Evolutionary conservation across 305 asterid species (phyloP).

Genomic region (Rubia peregrina): DNA sequence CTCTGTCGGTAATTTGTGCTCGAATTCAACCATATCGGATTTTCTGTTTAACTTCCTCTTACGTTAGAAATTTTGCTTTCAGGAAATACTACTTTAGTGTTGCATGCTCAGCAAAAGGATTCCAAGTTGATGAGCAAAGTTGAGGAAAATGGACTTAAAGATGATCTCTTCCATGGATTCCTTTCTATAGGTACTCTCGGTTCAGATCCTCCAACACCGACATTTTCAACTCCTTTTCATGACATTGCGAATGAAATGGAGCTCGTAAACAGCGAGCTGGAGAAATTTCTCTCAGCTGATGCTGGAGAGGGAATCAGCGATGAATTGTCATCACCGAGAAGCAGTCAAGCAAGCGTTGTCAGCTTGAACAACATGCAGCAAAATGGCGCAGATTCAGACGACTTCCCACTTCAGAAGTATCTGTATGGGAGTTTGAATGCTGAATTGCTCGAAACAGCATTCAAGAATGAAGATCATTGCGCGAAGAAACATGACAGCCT

Average conservation of each 20-base stretch:
- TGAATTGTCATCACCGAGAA: conserved; percentile 42
- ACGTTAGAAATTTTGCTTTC: conserved; percentile 19
- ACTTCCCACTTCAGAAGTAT: conserved; percentile 62
- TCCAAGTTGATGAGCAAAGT: conserved; percentile 26
- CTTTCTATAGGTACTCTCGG: conserved; percentile 89
- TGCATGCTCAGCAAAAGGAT: conserved; percentile 24
- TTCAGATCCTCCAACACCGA: conserved; percentile 69
- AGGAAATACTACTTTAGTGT: conserved; percentile 37
- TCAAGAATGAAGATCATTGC: conserved; percentile 25
- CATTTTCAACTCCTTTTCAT: conserved; percentile 28
- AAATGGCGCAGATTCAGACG: conserved; percentile 43
- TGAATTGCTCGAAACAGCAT: conserved; percentile 32
- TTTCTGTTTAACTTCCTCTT: neutral
- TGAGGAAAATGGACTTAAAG: conserved; percentile 21
- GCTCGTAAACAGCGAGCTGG: conserved; percentile 57
- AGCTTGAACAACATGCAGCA: conserved; percentile 40
- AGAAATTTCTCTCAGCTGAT: conserved; percentile 59
- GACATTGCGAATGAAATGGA: conserved; percentile 34
- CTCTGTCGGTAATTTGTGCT: conserved; percentile 39
- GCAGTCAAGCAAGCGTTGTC: conserved; percentile 27
- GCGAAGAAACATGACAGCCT: conserved; percentile 7
- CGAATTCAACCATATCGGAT: neutral
- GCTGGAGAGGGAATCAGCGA: conserved; percentile 34
- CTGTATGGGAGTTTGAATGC: conserved; percentile 33
- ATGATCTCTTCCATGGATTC: conserved; percentile 43